These are phyloP conservation scores for Fraxinus sp. DNA, from an alignment of 305 asterid species.

Conservation along the genomic window DNA sequence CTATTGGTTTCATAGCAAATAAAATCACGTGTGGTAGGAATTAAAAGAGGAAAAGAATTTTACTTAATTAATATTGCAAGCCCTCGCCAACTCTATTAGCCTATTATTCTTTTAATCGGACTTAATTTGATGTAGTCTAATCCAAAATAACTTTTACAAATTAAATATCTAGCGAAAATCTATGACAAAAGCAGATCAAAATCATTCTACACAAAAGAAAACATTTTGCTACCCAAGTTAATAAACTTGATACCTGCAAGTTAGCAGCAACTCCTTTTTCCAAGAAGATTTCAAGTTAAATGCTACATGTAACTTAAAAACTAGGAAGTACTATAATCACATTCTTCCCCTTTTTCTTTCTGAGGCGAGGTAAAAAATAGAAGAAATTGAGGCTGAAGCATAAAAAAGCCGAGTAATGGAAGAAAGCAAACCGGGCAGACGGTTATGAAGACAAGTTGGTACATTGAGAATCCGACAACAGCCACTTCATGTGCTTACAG, in stretches of 20 bases:
- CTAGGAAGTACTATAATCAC: constrained; percentile 53
- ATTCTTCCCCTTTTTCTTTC: constrained; percentile 43
- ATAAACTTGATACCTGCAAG: constrained; percentile 48
- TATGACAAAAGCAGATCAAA: constrained; percentile 25
- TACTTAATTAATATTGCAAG: too few species aligned
- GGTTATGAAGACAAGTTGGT: constrained; percentile 10
- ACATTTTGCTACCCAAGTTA: constrained; percentile 27
- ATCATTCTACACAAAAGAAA: constrained; percentile 43
- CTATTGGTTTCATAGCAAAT: too few species aligned
- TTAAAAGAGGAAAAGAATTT: too few species aligned
- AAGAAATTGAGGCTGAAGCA: constrained; percentile 12
- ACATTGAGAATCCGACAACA: background rate
- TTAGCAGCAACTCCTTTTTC: constrained; percentile 44
- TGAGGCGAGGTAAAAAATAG: constrained; percentile 28
- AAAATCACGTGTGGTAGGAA: too few species aligned
- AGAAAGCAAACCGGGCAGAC: background rate
- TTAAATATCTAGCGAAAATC: constrained; percentile 34
- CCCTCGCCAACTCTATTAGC: too few species aligned
- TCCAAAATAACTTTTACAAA: constrained; percentile 32
- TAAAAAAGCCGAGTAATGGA: constrained; percentile 40
- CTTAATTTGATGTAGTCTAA: too few species aligned
- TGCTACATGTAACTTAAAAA: constrained; percentile 47
- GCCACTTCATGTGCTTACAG: constrained; percentile 30
- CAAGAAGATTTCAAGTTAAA: constrained; percentile 40
- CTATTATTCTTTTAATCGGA: too few species aligned